Evolutionary conservation across 768 basidiomycete species (phyloP).

Genomic region (Panaeolus cyanescens): DNA sequence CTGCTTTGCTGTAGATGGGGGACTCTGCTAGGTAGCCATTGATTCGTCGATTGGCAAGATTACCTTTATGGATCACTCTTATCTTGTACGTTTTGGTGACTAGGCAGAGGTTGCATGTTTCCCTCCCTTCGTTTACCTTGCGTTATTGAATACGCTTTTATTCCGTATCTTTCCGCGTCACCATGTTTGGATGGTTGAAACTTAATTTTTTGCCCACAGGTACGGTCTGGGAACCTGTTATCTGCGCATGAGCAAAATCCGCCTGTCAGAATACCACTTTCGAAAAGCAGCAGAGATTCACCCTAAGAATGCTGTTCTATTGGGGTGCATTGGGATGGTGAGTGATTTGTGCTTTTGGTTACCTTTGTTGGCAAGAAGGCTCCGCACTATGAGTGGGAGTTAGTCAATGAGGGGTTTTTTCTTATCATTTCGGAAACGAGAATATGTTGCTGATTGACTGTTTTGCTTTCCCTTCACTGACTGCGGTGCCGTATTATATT

Average conservation of each 20-base stretch:
- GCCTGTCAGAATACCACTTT: conserved; percentile 96
- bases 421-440: conserved; percentile 20
- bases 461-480: conserved; percentile 21
- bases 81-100: conserved; percentile 18
- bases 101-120: not conserved
- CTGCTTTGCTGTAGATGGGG: not conserved
- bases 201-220: conserved; percentile 52
- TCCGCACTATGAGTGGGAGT: conserved; percentile 4
- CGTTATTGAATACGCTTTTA: not conserved
- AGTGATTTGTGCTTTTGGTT: conserved; percentile 36
- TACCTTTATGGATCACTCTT: conserved; percentile 17
- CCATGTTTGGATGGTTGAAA: conserved; percentile 3
- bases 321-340: conserved; percentile 96
- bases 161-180: not conserved
- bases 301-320: conserved; percentile 91
- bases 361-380: conserved; percentile 7
- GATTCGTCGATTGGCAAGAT: not conserved
- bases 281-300: conserved; percentile 91
- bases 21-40: not conserved
- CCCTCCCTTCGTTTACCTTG: not conserved
- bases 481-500: conserved; percentile 9
- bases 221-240: conserved; percentile 99
- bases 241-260: conserved; percentile 89
- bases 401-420: conserved; percentile 1
- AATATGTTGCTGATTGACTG: conserved; percentile 21